These are phyloP conservation scores for Colletotrichum sp. DNA, from an alignment of 2,329 filamentous ascomycete genomes.

Conservation along the genomic window DNA sequence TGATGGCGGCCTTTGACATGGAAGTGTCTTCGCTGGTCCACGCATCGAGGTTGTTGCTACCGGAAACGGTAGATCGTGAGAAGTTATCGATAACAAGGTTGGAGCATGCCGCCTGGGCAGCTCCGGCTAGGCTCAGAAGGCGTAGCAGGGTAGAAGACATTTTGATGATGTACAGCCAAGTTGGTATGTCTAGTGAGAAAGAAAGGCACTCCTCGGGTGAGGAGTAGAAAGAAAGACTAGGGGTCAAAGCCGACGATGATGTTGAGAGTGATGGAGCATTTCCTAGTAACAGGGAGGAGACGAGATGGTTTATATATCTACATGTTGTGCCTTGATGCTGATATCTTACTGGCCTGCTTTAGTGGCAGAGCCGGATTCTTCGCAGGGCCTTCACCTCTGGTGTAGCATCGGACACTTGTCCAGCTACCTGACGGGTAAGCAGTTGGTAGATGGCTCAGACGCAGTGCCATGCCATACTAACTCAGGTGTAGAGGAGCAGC, in stretches of 20 bases:
- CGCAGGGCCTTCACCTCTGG: background rate
- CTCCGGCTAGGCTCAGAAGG: slow-evolving; percentile 10
- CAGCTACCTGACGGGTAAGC: background rate
- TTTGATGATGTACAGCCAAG: background rate
- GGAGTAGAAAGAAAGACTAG: background rate
- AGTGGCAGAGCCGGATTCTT: background rate
- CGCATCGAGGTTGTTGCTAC: slow-evolving; percentile 34
- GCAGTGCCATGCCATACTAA: background rate
- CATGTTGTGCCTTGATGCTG: background rate
- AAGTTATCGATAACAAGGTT: slow-evolving; percentile 38
- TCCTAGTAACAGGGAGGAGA: background rate
- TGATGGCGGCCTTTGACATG: slow-evolving; percentile 45
- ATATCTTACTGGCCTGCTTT: background rate
- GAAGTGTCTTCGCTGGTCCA: slow-evolving; percentile 53
- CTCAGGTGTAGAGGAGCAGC: background rate
- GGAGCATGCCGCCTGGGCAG: slow-evolving; percentile 27
- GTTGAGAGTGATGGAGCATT: background rate
- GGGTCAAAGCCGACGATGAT: background rate
- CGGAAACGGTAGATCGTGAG: slow-evolving; percentile 30
- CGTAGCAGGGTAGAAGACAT: background rate
- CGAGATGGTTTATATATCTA: background rate
- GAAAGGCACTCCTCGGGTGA: background rate
- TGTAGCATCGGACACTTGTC: background rate
- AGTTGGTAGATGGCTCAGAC: background rate
- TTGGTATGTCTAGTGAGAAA: background rate